These are phyloP conservation scores for Pestalotiopsis sp. DNA, from an alignment of 2,329 filamentous ascomycete species.

Conservation along the genomic window DNA sequence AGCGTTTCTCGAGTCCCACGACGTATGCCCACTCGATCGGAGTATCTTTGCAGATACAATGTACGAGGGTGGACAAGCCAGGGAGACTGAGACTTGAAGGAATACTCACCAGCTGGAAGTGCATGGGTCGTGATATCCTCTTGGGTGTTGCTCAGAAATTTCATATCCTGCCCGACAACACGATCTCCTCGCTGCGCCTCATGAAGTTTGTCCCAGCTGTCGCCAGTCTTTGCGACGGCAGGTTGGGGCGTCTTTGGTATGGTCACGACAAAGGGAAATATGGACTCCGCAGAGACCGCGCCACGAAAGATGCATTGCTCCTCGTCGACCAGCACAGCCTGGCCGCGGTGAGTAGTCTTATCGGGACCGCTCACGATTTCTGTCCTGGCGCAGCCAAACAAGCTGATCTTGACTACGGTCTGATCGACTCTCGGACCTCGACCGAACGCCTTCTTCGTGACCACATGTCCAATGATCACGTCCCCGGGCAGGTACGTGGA, in stretches of 20 bases:
- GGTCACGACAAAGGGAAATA: conserved; percentile 11
- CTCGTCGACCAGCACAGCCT: conserved; percentile 12
- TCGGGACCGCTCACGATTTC: conserved; percentile 4
- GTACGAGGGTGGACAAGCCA: too few species aligned
- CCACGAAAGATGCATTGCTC: conserved; percentile 10
- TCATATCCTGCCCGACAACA: not conserved
- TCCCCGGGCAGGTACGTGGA: conserved; percentile 13
- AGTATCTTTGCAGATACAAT: too few species aligned
- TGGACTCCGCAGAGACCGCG: not conserved
- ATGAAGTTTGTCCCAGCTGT: conserved; percentile 7
- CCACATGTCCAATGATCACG: conserved; percentile 13
- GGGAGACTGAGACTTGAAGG: not conserved
- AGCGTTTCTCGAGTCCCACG: too few species aligned
- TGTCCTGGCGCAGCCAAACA: conserved; percentile 15
- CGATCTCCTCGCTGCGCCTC: not conserved
- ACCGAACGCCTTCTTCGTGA: not conserved
- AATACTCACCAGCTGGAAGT: not conserved
- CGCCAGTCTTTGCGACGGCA: conserved; percentile 10
- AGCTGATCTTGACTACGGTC: conserved; percentile 5
- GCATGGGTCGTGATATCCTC: conserved; percentile 13
- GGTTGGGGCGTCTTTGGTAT: conserved; percentile 14
- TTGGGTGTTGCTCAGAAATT: conserved; percentile 13
- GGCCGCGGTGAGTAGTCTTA: conserved; percentile 4
- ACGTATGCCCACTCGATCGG: too few species aligned
- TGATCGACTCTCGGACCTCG: not conserved